A percentile compares a stretch with the other conserved stretches of the same genome.
These are phyloP conservation scores for Suillus cothurnatus DNA, from an alignment of 768 basidiomycete species.

Conservation along the genomic window DNA sequence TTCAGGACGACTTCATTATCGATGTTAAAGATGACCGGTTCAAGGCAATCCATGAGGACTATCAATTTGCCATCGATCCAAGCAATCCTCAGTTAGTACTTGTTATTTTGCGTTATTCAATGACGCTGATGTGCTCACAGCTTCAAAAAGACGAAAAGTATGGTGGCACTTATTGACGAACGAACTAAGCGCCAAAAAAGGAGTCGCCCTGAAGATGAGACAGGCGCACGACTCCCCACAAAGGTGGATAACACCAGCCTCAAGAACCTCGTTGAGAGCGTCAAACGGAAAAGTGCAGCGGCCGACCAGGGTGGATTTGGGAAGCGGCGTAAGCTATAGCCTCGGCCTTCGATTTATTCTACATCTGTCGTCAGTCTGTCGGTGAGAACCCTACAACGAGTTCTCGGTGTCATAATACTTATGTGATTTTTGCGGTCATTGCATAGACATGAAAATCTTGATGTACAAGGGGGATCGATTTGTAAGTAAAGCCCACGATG, in stretches of 20 bases:
- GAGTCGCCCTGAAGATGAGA: conserved; percentile 16
- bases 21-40: conserved; percentile 89
- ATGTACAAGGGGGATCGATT: neutral
- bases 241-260: conserved; percentile 43
- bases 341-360: neutral
- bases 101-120: neutral
- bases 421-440: neutral
- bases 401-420: neutral
- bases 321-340: conserved; percentile 40
- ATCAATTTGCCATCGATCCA: conserved; percentile 94
- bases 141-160: conserved; percentile 91
- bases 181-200: conserved; percentile 65
- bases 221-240: neutral
- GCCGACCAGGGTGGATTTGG: conserved; percentile 33
- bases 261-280: conserved; percentile 75
- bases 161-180: conserved; percentile 84
- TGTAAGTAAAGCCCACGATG: neutral
- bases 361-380: neutral
- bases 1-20: conserved; percentile 81
- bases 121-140: conserved; percentile 40
- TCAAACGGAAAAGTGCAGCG: conserved; percentile 74
- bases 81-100: conserved; percentile 88
- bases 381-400: neutral
- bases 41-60: conserved; percentile 83
- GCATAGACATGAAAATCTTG: neutral